Base-by-base conservation (phyloP, 2,329 filamentous ascomycete genomes). In the Westerdykella ornata region DNA sequence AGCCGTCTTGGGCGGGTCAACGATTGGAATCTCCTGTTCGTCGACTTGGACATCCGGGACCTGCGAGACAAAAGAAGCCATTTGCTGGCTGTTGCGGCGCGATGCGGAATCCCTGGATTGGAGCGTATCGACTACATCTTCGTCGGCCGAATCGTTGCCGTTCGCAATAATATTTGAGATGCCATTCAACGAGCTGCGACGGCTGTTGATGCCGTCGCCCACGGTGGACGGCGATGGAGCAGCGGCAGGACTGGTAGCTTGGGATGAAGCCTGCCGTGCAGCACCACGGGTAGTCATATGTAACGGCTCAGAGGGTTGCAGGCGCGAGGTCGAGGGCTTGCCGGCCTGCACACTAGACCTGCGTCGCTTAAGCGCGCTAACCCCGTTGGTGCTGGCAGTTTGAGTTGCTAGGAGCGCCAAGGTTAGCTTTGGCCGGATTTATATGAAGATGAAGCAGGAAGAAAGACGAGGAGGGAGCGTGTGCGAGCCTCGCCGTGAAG, bases 211-310 rank as follows among this genome's bases (percentile, higher is more conserved):
- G 49, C 58, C 60, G 36, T 58, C 54, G 49, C 53, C 53, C 44
- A 64, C 66, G 35, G 57, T 47, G 17, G 57, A 26, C 8, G 22
- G 22, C 3, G 22, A 26, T 2, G 22, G 22, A 26, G 22, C 22
- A 26, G 22, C 61, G 44, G 56, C 57, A 26, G 64, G 53, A 48
- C 56, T 64, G 39, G 54, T 57, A 42, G 59, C 57, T 44, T 57
- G 60, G 38, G 64, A 66, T 38, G 22, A 26, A 9, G 57, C 60
- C 45, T 58, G 61, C 47, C 63, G 65, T 53, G 62, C 61, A 58
- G 65, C 64, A 53, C 62, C 63, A 43, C 71, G 65, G 38, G 70
- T 73, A 43, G 67, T 72, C 71, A 74, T 74, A 57, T 72, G 69
- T 54, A 72, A 60, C 39, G 69, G 68, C 58, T 67, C 63, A 45